These are phyloP conservation scores for Fusarium tanahbumbuense DNA, from an alignment of 2,329 filamentous ascomycete species.

Conservation along the genomic window DNA sequence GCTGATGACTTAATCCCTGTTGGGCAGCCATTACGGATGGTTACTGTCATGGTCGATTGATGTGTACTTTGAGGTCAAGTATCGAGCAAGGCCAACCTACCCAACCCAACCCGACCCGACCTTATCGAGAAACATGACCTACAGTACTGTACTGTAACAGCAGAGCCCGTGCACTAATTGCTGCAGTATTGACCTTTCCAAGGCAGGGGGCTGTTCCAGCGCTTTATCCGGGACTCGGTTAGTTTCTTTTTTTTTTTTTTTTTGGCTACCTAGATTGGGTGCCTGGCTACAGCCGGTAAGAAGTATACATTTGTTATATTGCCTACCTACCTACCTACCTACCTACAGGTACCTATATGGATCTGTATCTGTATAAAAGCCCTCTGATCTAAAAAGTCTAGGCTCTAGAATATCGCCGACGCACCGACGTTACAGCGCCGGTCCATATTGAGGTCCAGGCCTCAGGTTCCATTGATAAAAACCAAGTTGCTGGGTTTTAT, in stretches of 20 bases:
- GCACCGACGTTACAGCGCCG: slow-evolving; percentile 17
- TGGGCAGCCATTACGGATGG: slow-evolving; percentile 14
- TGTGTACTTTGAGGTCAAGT: slow-evolving; percentile 31
- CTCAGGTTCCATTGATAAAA: slow-evolving; percentile 1
- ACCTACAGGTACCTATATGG: too few species aligned
- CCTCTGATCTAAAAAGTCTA: neutral
- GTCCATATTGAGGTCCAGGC: slow-evolving; percentile 4
- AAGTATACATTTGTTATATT: neutral
- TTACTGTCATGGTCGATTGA: slow-evolving; percentile 14
- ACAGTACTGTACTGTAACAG: slow-evolving; percentile 9
- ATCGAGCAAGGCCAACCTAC: neutral
- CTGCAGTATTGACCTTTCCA: slow-evolving; percentile 16
- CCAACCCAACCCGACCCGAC: neutral
- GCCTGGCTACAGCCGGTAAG: neutral
- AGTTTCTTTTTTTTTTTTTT: slow-evolving; percentile 1
- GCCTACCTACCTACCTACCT: neutral
- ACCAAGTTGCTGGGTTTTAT: slow-evolving; percentile 8
- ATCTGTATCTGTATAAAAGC: neutral
- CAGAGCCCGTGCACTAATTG: slow-evolving; percentile 15
- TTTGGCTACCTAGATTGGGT: slow-evolving; percentile 9
- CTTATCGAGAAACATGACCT: neutral
- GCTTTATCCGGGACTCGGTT: slow-evolving; percentile 24
- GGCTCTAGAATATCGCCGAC: slow-evolving; percentile 14
- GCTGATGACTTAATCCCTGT: too few species aligned
- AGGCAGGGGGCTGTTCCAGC: slow-evolving; percentile 40